Evolutionary conservation across 2,329 filamentous ascomycete genomes (phyloP).

Genomic region (Beauveria asiatica): DNA sequence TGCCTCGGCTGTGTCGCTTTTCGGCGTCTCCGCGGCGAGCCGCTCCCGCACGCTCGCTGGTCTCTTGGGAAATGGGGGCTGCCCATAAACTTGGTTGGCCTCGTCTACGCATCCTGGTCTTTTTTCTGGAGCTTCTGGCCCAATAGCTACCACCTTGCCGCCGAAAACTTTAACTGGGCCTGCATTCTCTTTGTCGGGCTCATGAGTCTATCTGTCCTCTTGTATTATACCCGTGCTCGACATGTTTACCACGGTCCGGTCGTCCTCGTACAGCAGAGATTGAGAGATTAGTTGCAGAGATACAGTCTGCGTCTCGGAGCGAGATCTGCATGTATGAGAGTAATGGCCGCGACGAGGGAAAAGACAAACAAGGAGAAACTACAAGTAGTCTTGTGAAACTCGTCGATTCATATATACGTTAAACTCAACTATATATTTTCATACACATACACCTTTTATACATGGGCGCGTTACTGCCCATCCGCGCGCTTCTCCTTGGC

Average conservation of each 20-base stretch:
- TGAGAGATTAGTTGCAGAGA: background rate
- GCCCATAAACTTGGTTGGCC: slow-evolving; percentile 10
- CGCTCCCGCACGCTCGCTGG: slow-evolving; percentile 12
- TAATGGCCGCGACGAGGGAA: too few relatives aligned
- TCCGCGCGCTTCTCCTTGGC: slow-evolving; percentile 2
- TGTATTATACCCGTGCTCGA: background rate
- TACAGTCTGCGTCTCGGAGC: too few relatives aligned
- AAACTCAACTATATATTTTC: background rate
- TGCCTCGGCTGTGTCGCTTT: slow-evolving; percentile 14
- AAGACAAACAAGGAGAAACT: background rate
- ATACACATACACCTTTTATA: background rate
- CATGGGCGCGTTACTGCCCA: background rate
- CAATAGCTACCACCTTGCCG: slow-evolving; percentile 11
- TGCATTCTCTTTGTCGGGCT: slow-evolving; percentile 10
- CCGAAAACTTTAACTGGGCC: slow-evolving; percentile 14
- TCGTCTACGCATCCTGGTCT: slow-evolving; percentile 10
- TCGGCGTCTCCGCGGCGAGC: slow-evolving; percentile 10
- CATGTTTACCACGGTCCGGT: slow-evolving; percentile 3
- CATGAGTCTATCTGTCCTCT: background rate
- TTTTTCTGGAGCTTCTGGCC: slow-evolving; percentile 17
- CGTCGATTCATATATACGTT: slow-evolving; percentile 9
- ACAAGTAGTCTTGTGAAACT: background rate
- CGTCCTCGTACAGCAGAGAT: background rate
- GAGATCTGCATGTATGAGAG: too few relatives aligned
- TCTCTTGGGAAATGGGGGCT: slow-evolving; percentile 14